Evolutionary conservation across 2,329 filamentous ascomycete genomes (phyloP), one percentile per base, ranked within the genome.

Genomic region (Cercospora zeina): DNA sequence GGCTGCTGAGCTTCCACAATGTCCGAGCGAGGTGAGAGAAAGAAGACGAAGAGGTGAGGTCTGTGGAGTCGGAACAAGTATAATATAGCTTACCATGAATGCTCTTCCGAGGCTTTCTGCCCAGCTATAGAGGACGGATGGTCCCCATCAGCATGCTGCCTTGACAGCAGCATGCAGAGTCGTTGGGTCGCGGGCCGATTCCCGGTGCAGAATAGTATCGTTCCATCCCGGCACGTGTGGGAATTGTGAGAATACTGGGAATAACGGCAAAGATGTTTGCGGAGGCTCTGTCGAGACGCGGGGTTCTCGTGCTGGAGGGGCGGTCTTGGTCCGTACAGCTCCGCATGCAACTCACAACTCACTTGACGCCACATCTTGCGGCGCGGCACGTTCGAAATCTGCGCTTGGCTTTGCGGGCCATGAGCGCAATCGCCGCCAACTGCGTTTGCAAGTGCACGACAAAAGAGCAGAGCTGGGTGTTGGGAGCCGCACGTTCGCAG

Each of bases 151-250:
- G 30, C 24, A 30, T 10, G 16, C 14, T 14, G 27, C 5, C 24
- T 33, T 58, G 55, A 58, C 55, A 58, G 37, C 19, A 7, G 39
- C 13, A 34, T n/a, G 30, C 11, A 58, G 55, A 58, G 42, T 58
- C 55, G 19, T 39, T 34, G 42, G 19, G 31, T 34, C 30, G 6
- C 39, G 11, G 2, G 33, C 6, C 13, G 13, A 42, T 58, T 10
- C n/a, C 42, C 19, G 36, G 31, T 19, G 47, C 47, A 51, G 27
- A 14, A 33, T 11, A 21, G 24, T 24, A 21, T 16, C 9, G 24
- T 33, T 51, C 47, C 8, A 21, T 7, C 13, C 24, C 30, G 24
- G 24, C 47, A 3, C 24, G 24, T 27, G 24, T n/a, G 24, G 24
- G 6, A 27, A 33, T 16, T 11, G 24, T 51, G 47, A 13, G 13